phyloP scores from a whole-genome alignment of 1,139 yeast species.

The Saccharomyces hybrid region DNA sequence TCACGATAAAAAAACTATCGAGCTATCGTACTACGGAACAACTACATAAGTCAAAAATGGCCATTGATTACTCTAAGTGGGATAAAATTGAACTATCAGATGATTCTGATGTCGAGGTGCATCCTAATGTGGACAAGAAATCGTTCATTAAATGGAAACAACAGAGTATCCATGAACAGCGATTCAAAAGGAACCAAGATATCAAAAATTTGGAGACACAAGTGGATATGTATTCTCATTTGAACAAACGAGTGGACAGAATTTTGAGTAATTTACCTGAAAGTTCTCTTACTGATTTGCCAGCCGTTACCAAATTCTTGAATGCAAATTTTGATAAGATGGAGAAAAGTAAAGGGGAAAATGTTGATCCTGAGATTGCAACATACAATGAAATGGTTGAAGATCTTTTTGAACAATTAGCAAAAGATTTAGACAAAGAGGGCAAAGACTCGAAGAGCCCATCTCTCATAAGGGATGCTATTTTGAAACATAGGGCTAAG shows the following conservation, averaged over 20 bases:
- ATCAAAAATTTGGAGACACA: constrained; percentile 70
- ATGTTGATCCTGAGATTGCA: constrained; percentile 58
- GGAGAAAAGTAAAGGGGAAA: constrained; percentile 50
- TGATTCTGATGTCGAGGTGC: constrained; percentile 94
- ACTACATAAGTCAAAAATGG: constrained; percentile 36
- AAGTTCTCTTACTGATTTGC: constrained; percentile 37
- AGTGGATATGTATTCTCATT: constrained; percentile 63
- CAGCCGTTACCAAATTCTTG: constrained; percentile 38
- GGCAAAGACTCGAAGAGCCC: constrained; percentile 38
- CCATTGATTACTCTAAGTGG: constrained; percentile 95
- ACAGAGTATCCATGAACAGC: constrained; percentile 90
- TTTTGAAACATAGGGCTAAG: constrained; percentile 56
- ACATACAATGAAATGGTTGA: constrained; percentile 90
- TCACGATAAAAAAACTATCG: neutral
- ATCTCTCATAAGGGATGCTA: constrained; percentile 36
- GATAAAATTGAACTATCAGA: constrained; percentile 92
- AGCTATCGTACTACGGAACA: neutral
- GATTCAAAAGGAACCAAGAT: constrained; percentile 70
- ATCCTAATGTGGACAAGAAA: constrained; percentile 92
- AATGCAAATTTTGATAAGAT: constrained; percentile 45
- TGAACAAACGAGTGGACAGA: constrained; percentile 64
- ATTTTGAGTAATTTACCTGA: constrained; percentile 36
- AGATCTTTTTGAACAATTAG: constrained; percentile 68
- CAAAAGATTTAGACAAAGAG: constrained; percentile 50
- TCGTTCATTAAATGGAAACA: constrained; percentile 96